phyloP scores from a whole-genome alignment of 2,329 filamentous ascomycete species.

The Fusarium anguioides region DNA sequence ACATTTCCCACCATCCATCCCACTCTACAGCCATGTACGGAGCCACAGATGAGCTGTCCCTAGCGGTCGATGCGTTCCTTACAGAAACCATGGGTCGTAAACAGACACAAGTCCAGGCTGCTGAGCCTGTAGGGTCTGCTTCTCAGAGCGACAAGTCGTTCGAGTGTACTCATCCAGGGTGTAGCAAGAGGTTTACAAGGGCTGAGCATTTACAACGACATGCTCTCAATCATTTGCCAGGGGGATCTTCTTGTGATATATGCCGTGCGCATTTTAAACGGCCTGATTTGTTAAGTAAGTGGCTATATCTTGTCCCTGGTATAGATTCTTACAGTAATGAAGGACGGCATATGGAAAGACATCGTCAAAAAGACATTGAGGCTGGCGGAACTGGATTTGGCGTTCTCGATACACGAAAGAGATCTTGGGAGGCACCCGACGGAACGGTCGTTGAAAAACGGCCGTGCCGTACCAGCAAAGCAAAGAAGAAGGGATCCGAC shows the following conservation, averaged over 20 bases:
- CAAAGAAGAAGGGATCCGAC: conserved; percentile 8
- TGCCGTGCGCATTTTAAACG: conserved; percentile 71
- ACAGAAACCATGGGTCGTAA: conserved; percentile 13
- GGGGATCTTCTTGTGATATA: conserved; percentile 65
- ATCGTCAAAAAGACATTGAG: conserved; percentile 65
- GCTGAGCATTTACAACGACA: conserved; percentile 69
- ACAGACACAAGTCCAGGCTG: conserved; percentile 4
- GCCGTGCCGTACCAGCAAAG: conserved; percentile 16
- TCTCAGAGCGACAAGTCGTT: conserved; percentile 32
- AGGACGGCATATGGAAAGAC: conserved; percentile 69
- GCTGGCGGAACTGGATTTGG: conserved; percentile 63
- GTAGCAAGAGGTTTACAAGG: conserved; percentile 65
- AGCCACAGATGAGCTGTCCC: conserved; percentile 8
- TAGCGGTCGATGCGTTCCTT: conserved; percentile 13
- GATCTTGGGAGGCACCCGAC: conserved; percentile 65
- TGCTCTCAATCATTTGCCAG: conserved; percentile 65
- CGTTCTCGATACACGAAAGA: conserved; percentile 64
- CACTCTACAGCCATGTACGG: conserved; percentile 18
- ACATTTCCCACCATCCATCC: conserved; percentile 17
- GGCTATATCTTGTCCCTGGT: not conserved
- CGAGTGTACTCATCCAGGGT: conserved; percentile 58
- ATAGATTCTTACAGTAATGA: conserved; percentile 1
- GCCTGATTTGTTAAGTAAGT: conserved; percentile 59
- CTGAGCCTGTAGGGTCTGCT: not conserved
- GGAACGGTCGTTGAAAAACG: conserved; percentile 63